Percentiles rank a stretch among this genome's conserved stretches.
Conservation (phyloP, 169 alveolate species). For the Babesia sp. region DNA sequence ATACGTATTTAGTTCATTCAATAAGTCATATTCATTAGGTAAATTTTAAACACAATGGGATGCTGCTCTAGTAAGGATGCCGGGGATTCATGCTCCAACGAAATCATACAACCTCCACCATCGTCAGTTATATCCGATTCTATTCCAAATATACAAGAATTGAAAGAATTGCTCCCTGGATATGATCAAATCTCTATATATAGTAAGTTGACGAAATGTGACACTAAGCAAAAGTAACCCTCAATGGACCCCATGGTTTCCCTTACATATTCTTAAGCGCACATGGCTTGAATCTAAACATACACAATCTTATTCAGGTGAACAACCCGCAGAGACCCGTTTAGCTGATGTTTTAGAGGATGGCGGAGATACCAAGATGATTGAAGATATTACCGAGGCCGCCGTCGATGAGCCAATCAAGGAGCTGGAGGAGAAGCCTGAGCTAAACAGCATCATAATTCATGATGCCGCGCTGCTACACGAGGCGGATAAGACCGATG, state of each 20-base stretch:
- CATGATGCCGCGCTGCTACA: not conserved
- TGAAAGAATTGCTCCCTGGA: constrained; percentile 1
- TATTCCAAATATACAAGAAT: not conserved
- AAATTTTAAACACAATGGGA: not conserved
- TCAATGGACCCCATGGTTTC: too few species aligned
- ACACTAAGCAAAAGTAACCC: not conserved
- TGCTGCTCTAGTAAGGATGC: constrained; percentile 1
- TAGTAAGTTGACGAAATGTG: not conserved
- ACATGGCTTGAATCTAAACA: too few species aligned
- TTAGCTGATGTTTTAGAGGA: not conserved
- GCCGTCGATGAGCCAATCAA: not conserved
- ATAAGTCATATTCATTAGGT: not conserved
- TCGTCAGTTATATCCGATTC: not conserved
- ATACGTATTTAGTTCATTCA: not conserved
- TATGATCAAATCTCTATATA: constrained; percentile 1
- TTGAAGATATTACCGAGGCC: not conserved
- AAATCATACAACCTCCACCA: not conserved
- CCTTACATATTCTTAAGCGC: too few species aligned
- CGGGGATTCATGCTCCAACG: not conserved
- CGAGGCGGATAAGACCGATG: not conserved
- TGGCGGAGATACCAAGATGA: not conserved
- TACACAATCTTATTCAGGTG: not conserved
- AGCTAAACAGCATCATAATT: not conserved
- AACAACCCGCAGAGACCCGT: not conserved
- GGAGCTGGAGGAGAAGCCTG: not conserved